These are phyloP conservation scores for Haplosporangium sp. DNA, from an alignment of 371 early-diverging fungal genomes.

Conservation along the genomic window DNA sequence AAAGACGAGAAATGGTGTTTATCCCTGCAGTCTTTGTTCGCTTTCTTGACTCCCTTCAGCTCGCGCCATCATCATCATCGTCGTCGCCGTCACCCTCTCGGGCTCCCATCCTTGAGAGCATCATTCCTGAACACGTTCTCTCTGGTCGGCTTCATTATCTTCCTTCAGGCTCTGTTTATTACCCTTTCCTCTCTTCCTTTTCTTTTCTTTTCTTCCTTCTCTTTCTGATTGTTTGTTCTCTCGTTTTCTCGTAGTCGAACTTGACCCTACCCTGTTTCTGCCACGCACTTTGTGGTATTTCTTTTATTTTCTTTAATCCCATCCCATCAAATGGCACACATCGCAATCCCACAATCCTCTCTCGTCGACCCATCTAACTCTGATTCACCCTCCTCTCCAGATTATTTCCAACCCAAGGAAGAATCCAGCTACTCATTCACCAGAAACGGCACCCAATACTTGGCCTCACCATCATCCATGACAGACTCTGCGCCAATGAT, in stretches of 20 bases:
- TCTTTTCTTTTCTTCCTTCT: background rate
- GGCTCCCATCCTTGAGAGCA: background rate
- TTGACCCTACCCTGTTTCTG: no score
- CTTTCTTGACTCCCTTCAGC: no score
- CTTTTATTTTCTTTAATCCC: no score
- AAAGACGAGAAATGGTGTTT: no score
- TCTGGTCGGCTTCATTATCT: background rate
- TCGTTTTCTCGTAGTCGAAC: no score
- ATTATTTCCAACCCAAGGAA: slow-evolving; percentile 16
- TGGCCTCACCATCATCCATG: slow-evolving; percentile 27
- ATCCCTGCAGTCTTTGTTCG: no score
- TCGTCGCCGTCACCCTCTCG: background rate
- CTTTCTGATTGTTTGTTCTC: background rate
- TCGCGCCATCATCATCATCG: background rate
- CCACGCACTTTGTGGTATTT: no score
- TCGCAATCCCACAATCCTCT: slow-evolving; percentile 19
- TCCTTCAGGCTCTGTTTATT: background rate
- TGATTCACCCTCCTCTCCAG: slow-evolving; percentile 1
- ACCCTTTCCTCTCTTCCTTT: background rate
- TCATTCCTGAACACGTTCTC: background rate
- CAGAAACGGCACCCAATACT: slow-evolving; percentile 16
- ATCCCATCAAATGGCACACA: slow-evolving; percentile 11
- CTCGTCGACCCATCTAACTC: background rate
- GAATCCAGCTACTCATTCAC: slow-evolving; percentile 28
- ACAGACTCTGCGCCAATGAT: slow-evolving; percentile 15